A percentile compares a stretch with the other conserved stretches of the same genome.
These are phyloP conservation scores for Astrocystis sublimbata DNA, from an alignment of 495 filamentous ascomycete species.

Conservation along the genomic window DNA sequence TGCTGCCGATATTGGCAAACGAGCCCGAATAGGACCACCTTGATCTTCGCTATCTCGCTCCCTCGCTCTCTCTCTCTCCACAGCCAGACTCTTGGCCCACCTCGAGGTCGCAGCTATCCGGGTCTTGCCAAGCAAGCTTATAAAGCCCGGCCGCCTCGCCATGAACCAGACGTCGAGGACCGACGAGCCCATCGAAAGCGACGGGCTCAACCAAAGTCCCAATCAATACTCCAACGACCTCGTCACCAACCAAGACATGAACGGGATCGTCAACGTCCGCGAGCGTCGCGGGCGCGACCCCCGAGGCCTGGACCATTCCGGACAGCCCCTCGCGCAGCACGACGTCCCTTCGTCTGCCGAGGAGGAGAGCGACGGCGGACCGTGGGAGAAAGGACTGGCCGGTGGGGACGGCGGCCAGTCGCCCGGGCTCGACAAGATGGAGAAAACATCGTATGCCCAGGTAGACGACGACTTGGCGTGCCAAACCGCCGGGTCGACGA, in stretches of 20 bases:
- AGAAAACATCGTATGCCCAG: slow-evolving; percentile 14
- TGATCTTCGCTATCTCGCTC: neutral
- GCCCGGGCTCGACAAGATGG: slow-evolving; percentile 1
- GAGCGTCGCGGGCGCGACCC: slow-evolving; percentile 23
- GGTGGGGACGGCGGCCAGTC: slow-evolving; percentile 19
- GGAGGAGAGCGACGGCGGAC: slow-evolving; percentile 23
- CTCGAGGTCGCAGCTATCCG: too few species aligned
- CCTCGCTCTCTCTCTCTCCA: too few species aligned
- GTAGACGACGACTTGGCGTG: slow-evolving; percentile 8
- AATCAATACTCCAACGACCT: slow-evolving; percentile 53
- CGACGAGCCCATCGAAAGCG: slow-evolving; percentile 49
- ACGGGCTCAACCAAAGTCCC: slow-evolving; percentile 62
- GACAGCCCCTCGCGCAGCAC: slow-evolving; percentile 24
- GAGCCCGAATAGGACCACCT: too few species aligned
- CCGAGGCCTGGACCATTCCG: slow-evolving; percentile 30
- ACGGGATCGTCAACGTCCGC: slow-evolving; percentile 57
- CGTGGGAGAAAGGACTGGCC: slow-evolving; percentile 17
- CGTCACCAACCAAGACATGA: slow-evolving; percentile 59
- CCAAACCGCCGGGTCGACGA: neutral
- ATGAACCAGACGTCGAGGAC: slow-evolving; percentile 61
- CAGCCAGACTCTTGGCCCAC: too few species aligned
- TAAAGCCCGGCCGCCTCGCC: slow-evolving; percentile 9
- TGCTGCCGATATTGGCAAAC: too few species aligned
- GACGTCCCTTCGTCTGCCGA: slow-evolving; percentile 4
- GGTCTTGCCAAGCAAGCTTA: too few species aligned